Percentiles rank a stretch among this genome's conserved stretches.
Conservation (phyloP, 2,329 filamentous ascomycete species). For the Trichoderma koningiopsis region DNA sequence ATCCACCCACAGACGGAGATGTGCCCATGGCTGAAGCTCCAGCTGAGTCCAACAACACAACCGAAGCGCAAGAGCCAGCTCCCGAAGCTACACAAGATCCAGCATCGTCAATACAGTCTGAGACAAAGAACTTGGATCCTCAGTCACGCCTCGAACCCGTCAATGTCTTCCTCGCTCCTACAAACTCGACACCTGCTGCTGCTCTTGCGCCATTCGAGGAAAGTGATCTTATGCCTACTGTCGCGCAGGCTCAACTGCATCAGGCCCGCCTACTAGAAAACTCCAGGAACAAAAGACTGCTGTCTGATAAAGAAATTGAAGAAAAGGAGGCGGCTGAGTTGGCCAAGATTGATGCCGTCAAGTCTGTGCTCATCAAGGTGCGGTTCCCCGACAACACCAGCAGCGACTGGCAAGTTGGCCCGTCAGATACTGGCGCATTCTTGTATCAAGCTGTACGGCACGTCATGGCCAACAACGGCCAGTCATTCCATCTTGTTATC, state of each 20-base stretch:
- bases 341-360: slow-evolving; percentile 66
- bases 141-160: slow-evolving; percentile 54
- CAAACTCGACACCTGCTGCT: slow-evolving; percentile 72
- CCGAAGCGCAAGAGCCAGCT: not conserved
- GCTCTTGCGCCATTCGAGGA: slow-evolving; percentile 69
- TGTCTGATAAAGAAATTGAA: slow-evolving; percentile 79
- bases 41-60: slow-evolving; percentile 11
- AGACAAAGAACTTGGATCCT: slow-evolving; percentile 24
- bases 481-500: slow-evolving; percentile 73
- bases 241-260: slow-evolving; percentile 74
- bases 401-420: slow-evolving; percentile 70
- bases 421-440: slow-evolving; percentile 66
- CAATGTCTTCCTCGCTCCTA: slow-evolving; percentile 76
- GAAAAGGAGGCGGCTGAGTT: slow-evolving; percentile 67
- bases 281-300: slow-evolving; percentile 73
- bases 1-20: slow-evolving; percentile 27
- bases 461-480: slow-evolving; percentile 65
- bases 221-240: slow-evolving; percentile 73
- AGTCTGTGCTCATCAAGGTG: slow-evolving; percentile 73
- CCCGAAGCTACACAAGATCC: slow-evolving; percentile 19
- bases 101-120: slow-evolving; percentile 27
- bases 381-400: slow-evolving; percentile 86
- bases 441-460: slow-evolving; percentile 75
- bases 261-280: slow-evolving; percentile 66
- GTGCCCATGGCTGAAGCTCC: slow-evolving; percentile 32